Conservation (phyloP, 179 eudicot species). For the Nepenthes alata region DNA sequence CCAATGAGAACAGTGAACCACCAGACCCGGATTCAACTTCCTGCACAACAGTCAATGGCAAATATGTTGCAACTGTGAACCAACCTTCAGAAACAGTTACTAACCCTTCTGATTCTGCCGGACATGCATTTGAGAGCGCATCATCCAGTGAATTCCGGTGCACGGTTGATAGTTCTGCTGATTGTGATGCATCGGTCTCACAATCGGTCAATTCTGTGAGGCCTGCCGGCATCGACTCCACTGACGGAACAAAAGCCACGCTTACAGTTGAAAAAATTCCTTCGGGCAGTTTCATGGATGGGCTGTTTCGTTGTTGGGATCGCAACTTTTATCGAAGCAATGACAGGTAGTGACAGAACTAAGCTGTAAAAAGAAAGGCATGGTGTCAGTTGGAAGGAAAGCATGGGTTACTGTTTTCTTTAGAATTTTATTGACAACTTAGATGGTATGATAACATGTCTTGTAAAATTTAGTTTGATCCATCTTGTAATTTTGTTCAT, state of each 20-base stretch:
- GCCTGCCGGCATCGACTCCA: conserved; percentile 30
- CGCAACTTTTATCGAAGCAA: conserved; percentile 54
- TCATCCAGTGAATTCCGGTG: conserved; percentile 12
- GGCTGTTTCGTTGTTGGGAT: conserved; percentile 72
- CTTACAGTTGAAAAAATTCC: conserved; percentile 60
- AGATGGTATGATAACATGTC: too few species aligned
- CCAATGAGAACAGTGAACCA: conserved; percentile 13
- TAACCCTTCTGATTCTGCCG: conserved; percentile 4
- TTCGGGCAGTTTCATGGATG: conserved; percentile 55
- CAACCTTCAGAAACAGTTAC: conserved; percentile 10
- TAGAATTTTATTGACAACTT: too few species aligned
- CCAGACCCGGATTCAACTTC: conserved; percentile 12
- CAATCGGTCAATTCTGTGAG: conserved; percentile 9
- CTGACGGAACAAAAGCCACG: conserved; percentile 66
- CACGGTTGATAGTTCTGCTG: conserved; percentile 11
- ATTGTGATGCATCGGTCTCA: conserved; percentile 9
- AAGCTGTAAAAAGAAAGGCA: too few species aligned
- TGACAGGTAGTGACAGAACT: conserved; percentile 3
- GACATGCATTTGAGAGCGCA: conserved; percentile 7
- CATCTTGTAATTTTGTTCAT: too few species aligned
- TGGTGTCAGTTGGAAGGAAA: too few species aligned
- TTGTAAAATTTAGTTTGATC: too few species aligned
- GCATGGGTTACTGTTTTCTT: too few species aligned
- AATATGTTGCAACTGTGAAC: conserved; percentile 12
- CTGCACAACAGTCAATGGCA: conserved; percentile 11